phyloP scores from a whole-genome alignment of 2,329 filamentous ascomycete genomes.

The Phyllosticta paracitricarpa region DNA sequence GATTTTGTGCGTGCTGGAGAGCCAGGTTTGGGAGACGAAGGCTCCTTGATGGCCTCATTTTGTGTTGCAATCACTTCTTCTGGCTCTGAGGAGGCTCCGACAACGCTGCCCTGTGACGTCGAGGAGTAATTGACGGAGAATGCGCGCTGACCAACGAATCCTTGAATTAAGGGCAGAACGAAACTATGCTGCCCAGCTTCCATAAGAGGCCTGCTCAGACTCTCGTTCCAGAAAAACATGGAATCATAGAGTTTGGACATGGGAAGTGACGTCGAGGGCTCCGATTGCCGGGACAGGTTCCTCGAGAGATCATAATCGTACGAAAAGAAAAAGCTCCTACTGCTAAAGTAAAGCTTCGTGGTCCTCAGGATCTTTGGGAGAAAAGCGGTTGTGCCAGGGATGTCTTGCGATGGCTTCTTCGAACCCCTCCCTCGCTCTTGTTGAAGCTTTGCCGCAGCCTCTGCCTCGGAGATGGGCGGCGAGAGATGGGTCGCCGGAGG shows the following conservation, averaged over 20 bases:
- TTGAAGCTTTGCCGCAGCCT: background rate
- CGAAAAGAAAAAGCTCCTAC: constrained; percentile 83
- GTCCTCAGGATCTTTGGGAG: constrained; percentile 78
- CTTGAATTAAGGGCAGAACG: constrained; percentile 78
- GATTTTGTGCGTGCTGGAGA: constrained; percentile 10
- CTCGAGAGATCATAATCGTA: constrained; percentile 90
- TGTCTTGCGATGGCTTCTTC: constrained; percentile 7
- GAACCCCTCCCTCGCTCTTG: background rate
- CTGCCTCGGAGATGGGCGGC: constrained; percentile 1
- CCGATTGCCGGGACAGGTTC: constrained; percentile 37
- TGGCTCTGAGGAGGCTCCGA: constrained; percentile 23
- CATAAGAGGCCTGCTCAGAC: constrained; percentile 64
- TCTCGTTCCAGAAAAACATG: constrained; percentile 83
- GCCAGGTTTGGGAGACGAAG: constrained; percentile 18
- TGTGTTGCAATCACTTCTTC: constrained; percentile 25
- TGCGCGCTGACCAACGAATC: constrained; percentile 77
- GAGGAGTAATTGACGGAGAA: constrained; percentile 58
- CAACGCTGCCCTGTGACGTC: constrained; percentile 23
- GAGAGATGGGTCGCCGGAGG: background rate
- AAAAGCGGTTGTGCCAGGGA: constrained; percentile 31
- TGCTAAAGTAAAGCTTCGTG: constrained; percentile 72
- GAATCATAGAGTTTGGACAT: constrained; percentile 65
- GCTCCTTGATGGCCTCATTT: constrained; percentile 13
- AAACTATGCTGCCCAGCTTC: constrained; percentile 61
- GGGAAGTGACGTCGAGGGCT: constrained; percentile 41